Percentiles rank a stretch among this genome's conserved stretches.
phyloP scores from a whole-genome alignment of 345 rosid genomes.

The Litchi chinensis region DNA sequence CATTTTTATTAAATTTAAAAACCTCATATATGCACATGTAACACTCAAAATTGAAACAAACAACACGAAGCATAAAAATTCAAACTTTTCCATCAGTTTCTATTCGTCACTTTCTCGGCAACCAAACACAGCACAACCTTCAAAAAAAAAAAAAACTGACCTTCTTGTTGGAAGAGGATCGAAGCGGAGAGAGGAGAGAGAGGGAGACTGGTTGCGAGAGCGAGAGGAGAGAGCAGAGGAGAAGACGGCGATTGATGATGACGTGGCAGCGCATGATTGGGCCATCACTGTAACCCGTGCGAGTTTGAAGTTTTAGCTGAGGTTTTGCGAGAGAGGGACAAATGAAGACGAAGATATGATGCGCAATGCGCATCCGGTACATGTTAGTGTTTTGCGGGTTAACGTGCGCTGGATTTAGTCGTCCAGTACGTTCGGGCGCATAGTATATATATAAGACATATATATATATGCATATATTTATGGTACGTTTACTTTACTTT shows the following conservation, averaged over 20 bases:
- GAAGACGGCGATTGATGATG: constrained; percentile 10
- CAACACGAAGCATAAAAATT: neutral
- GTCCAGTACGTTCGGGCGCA: neutral
- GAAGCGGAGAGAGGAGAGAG: constrained; percentile 13
- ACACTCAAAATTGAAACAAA: neutral
- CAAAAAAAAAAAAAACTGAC: neutral
- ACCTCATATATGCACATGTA: too few relatives aligned
- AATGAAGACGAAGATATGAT: neutral
- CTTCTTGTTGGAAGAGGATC: neutral
- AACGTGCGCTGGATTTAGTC: neutral
- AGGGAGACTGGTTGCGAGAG: constrained; percentile 4
- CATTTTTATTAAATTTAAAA: neutral
- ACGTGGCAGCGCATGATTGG: constrained; percentile 20
- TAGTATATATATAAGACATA: too few relatives aligned
- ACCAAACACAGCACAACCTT: neutral
- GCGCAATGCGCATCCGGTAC: neutral
- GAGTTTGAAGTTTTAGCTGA: neutral
- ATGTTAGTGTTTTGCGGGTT: neutral
- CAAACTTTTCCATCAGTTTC: neutral
- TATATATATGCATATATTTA: too few relatives aligned
- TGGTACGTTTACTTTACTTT: too few relatives aligned
- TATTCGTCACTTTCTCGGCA: neutral
- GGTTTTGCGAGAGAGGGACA: neutral
- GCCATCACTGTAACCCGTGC: neutral
- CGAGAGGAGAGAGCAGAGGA: neutral